Evolutionary conservation across 768 basidiomycete species (phyloP).

Genomic region (Phanerochaete sordida): DNA sequence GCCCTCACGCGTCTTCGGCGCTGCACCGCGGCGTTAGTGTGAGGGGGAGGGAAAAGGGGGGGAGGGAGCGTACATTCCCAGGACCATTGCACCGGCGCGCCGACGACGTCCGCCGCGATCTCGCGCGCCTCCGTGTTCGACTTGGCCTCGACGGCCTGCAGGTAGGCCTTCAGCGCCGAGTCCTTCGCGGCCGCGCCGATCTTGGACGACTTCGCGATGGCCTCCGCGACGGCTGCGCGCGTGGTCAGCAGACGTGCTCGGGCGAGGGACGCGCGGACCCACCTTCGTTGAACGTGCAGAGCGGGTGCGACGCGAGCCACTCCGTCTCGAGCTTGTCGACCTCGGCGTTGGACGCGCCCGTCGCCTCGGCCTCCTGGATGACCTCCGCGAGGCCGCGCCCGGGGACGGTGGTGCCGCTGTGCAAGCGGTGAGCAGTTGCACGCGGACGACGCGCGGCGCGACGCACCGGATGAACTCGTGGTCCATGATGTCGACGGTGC

Average conservation of each 20-base stretch:
- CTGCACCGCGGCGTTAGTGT: constrained; percentile 31
- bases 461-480: constrained; percentile 77
- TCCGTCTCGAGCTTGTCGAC: constrained; percentile 70
- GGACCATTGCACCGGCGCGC: constrained; percentile 76
- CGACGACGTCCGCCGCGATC: constrained; percentile 72
- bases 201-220: constrained; percentile 45
- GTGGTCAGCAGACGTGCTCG: not conserved
- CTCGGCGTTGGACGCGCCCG: constrained; percentile 61
- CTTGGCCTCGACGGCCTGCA: constrained; percentile 53
- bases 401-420: constrained; percentile 28
- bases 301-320: constrained; percentile 65
- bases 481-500: constrained; percentile 78
- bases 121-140: constrained; percentile 71
- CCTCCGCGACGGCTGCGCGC: constrained; percentile 52
- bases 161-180: constrained; percentile 55
- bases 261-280: not conserved
- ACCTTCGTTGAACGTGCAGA: constrained; percentile 88
- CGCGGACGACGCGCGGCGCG: not conserved
- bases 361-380: constrained; percentile 62
- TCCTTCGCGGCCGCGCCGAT: constrained; percentile 39
- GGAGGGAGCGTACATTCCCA: constrained; percentile 67
- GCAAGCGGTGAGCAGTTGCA: constrained; percentile 28
- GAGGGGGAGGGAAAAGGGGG: not conserved
- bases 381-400: constrained; percentile 61
- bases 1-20: constrained; percentile 86